phyloP scores from a whole-genome alignment of 768 basidiomycete species.

The Mycena albidolilacea region DNA sequence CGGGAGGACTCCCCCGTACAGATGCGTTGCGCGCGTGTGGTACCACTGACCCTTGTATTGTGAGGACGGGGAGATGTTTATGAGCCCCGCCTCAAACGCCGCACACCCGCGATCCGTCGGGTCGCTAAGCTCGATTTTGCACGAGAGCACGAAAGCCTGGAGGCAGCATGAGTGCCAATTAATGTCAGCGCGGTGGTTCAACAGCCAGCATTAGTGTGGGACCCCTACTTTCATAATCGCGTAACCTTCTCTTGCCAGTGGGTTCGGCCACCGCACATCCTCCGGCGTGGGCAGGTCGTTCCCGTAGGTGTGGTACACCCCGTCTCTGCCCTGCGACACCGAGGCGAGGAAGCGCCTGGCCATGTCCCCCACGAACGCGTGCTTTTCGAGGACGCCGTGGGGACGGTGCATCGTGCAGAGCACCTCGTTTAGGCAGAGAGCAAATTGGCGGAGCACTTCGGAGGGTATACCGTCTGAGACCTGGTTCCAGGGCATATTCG shows the following conservation, averaged over 20 bases:
- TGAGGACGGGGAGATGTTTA: not conserved
- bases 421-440: constrained; percentile 8
- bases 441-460: constrained; percentile 13
- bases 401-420: not conserved
- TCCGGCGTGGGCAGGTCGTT: not conserved
- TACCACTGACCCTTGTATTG: constrained; percentile 1
- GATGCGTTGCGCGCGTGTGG: not conserved
- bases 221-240: not conserved
- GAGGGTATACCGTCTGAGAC: not conserved
- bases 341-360: constrained; percentile 6
- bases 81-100: constrained; percentile 6
- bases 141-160: constrained; percentile 4
- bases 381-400: not conserved
- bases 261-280: not conserved
- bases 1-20: not conserved
- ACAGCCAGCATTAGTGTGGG: not conserved
- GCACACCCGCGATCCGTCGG: not conserved
- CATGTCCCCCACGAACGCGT: constrained; percentile 17
- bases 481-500: constrained; percentile 14
- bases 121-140: not conserved
- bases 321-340: not conserved
- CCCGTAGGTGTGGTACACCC: not conserved
- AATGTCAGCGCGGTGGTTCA: too few relatives aligned
- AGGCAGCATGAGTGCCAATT: not conserved
- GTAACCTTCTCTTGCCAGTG: not conserved